Percentiles rank a stretch among this genome's conserved stretches.
Evolutionary conservation across 176 grass and related monocot species (phyloP).

Genomic region (Eleusine coracana): DNA sequence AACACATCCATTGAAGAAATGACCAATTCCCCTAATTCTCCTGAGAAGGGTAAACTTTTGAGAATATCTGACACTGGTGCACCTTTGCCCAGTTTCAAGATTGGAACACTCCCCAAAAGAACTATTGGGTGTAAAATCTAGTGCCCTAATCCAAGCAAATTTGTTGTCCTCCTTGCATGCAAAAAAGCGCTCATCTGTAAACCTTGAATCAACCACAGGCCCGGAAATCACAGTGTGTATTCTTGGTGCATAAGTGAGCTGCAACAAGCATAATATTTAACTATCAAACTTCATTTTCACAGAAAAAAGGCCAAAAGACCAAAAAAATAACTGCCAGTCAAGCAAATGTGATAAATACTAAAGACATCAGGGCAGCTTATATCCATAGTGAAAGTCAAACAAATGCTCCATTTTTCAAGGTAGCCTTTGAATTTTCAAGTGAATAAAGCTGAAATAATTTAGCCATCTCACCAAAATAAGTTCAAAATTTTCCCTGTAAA

Average conservation of each 20-base stretch:
- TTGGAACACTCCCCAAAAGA: conserved; percentile 73
- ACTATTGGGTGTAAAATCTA: conserved; percentile 77
- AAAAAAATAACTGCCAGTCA: conserved; percentile 28
- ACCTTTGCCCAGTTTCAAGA: conserved; percentile 58
- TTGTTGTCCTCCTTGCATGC: conserved; percentile 70
- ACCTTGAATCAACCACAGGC: conserved; percentile 57
- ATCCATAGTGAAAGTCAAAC: not conserved
- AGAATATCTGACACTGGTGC: conserved; percentile 56
- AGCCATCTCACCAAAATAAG: not conserved
- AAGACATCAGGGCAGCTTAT: conserved; percentile 20
- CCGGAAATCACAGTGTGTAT: conserved; percentile 59
- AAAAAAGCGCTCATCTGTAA: conserved; percentile 69
- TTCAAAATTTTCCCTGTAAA: too few relatives aligned
- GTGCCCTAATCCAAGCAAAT: conserved; percentile 72
- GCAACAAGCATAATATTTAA: conserved; percentile 36
- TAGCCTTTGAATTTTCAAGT: not conserved
- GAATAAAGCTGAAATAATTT: conserved; percentile 1
- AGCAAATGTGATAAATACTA: conserved; percentile 37
- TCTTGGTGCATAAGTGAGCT: conserved; percentile 91
- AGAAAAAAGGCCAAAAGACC: conserved; percentile 32
- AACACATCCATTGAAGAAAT: conserved; percentile 30
- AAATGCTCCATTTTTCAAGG: not conserved
- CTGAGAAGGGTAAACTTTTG: conserved; percentile 57
- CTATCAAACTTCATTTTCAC: conserved; percentile 25
- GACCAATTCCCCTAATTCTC: conserved; percentile 60